Base-by-base conservation (phyloP, 2,329 filamentous ascomycete species). In the Scopulariopsis brevicaulis region DNA sequence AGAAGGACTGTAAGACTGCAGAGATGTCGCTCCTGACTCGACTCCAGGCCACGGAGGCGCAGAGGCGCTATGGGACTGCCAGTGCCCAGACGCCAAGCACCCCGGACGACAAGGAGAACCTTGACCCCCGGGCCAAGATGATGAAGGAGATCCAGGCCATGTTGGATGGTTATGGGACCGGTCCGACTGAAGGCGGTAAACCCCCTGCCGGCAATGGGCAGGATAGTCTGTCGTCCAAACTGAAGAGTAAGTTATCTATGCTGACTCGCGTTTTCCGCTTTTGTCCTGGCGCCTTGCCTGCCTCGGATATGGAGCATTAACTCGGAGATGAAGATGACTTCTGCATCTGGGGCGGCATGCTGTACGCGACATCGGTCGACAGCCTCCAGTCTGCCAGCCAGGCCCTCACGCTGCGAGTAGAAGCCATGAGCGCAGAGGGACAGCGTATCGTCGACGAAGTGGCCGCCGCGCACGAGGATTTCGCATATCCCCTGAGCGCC, bases 341-440 rank as follows among this genome's bases (percentile, higher is more conserved):
- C 5, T 76, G 77, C 61, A 67, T 73, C 59, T 60, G 65, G 52
- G 70, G 68, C 62, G 76, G 75, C 61, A 59, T 72, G 40, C 62
- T 73, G 15, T 79, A 75, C 62, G 64, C 74, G 28, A 61, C 65
- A 28, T 76, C 75, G 58, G 71, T 70, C n/a, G 28, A 59, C 34
- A 58, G 58, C 10, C 56, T 62, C n/a, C 58, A 58, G 18, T 53
- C 22, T 7, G 46, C 58, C 24, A 35, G 43, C 25, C 24, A 56
- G 7, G 46, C 25, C n/a, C 59, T 57, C 22, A 51, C 24, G 5
- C 48, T 40, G 32, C 53, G 60, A 32, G 54, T 58, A 34, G 50
- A 54, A 11, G 32, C 34, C 10, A 51, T 57, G 22, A 53, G 58
- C 28, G 50, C 46, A 14, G 40, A 25, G 14, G 55, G 59, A 32